Evolutionary conservation across 1,284 basidiomycete species (phyloP).

Genomic region (Fomitopsis pinicola): DNA sequence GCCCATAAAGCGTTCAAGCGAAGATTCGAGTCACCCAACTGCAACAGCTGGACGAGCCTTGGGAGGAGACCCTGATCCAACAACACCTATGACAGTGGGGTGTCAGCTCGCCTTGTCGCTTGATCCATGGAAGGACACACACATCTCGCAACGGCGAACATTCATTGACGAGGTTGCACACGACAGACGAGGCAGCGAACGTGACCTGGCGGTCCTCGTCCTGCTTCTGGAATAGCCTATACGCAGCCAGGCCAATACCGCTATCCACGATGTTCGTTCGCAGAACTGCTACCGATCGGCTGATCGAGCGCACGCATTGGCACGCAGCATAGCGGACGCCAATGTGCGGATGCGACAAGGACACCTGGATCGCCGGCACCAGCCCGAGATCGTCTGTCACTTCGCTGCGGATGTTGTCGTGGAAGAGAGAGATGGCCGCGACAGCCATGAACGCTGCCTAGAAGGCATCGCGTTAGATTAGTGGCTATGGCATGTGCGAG

Average conservation of each 20-base stretch:
- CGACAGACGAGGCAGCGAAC: slow-evolving; percentile 66
- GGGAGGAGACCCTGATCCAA: slow-evolving; percentile 62
- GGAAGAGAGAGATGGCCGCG: slow-evolving; percentile 65
- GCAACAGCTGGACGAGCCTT: slow-evolving; percentile 55
- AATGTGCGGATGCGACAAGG: slow-evolving; percentile 57
- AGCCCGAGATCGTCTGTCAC: slow-evolving; percentile 53
- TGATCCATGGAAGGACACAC: slow-evolving; percentile 23
- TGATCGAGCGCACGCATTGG: slow-evolving; percentile 79
- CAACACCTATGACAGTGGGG: slow-evolving; percentile 37
- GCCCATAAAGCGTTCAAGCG: slow-evolving; percentile 75
- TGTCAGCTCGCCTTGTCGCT: slow-evolving; percentile 5
- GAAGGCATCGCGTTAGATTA: neutral
- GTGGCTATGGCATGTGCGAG: neutral
- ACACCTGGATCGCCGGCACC: slow-evolving; percentile 52
- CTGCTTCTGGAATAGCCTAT: slow-evolving; percentile 48
- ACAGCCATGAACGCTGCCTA: slow-evolving; percentile 70
- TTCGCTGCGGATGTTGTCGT: slow-evolving; percentile 64
- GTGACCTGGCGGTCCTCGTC: slow-evolving; percentile 71
- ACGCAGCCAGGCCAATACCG: slow-evolving; percentile 69
- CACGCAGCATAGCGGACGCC: slow-evolving; percentile 83
- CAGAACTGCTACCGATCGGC: slow-evolving; percentile 72
- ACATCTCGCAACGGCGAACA: slow-evolving; percentile 79
- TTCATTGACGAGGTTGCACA: slow-evolving; percentile 84
- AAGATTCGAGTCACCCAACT: slow-evolving; percentile 50
- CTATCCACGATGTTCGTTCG: slow-evolving; percentile 82